These are phyloP conservation scores for Cercospora sesami DNA, from an alignment of 2,329 filamentous ascomycete species.

Conservation along the genomic window DNA sequence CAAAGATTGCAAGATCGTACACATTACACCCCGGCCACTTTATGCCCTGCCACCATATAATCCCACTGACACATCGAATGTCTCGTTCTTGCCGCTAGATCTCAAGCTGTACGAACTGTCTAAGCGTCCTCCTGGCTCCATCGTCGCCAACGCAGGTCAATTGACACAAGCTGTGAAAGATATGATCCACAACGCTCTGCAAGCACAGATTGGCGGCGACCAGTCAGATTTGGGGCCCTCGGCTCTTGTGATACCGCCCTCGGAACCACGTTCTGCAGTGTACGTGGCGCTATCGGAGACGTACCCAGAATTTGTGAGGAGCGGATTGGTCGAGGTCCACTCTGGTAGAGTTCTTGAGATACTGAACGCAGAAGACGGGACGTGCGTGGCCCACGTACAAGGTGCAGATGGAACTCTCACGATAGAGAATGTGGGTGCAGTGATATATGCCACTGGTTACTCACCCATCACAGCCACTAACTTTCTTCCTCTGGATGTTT, in stretches of 20 bases:
- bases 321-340: constrained; percentile 50
- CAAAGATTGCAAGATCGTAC: constrained; percentile 59
- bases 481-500: constrained; percentile 61
- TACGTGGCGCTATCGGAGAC: constrained; percentile 68
- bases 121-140: constrained; percentile 57
- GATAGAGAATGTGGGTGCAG: constrained; percentile 61
- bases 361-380: constrained; percentile 6
- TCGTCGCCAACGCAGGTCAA: constrained; percentile 65
- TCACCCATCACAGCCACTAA: constrained; percentile 63
- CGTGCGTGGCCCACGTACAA: constrained; percentile 15
- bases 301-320: constrained; percentile 73
- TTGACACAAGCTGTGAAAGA: constrained; percentile 55
- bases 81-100: constrained; percentile 71
- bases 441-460: constrained; percentile 77
- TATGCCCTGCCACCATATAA: constrained; percentile 66
- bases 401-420: neutral
- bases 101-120: constrained; percentile 69
- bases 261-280: constrained; percentile 23
- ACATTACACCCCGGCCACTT: constrained; percentile 67
- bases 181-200: constrained; percentile 33
- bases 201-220: constrained; percentile 47
- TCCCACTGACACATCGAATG: constrained; percentile 38
- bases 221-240: constrained; percentile 42
- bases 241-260: constrained; percentile 27
- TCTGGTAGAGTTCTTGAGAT: constrained; percentile 41